Evolutionary conservation across 2,329 filamentous ascomycete species (phyloP).

Genomic region (Sphaerostilbella broomeana): DNA sequence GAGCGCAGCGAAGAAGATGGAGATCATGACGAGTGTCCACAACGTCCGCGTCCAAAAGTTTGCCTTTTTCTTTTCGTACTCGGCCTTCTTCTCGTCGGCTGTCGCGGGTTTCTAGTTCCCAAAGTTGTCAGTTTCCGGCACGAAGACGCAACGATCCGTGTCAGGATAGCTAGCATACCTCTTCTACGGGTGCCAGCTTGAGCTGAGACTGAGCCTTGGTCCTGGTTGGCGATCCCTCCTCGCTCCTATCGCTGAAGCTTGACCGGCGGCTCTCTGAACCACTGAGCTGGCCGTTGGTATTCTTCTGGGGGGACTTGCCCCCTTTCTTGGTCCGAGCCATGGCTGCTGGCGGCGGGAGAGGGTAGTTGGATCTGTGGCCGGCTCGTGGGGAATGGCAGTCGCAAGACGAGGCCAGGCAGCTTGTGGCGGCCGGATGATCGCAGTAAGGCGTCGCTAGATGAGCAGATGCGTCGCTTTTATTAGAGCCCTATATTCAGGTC

Average conservation of each 20-base stretch:
- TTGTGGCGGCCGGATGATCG: no score
- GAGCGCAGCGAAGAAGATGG: slow-evolving; percentile 80
- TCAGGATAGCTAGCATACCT: slow-evolving; percentile 31
- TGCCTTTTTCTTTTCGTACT: slow-evolving; percentile 98
- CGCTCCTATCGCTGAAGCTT: slow-evolving; percentile 66
- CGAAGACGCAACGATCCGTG: no score
- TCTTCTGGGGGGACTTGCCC: slow-evolving; percentile 49
- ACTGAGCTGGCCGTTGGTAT: slow-evolving; percentile 36
- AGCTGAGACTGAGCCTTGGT: slow-evolving; percentile 22
- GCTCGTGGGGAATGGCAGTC: not conserved
- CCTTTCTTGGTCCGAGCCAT: slow-evolving; percentile 41
- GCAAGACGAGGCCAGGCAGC: no score
- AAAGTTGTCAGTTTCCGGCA: not conserved
- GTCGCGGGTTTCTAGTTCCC: slow-evolving; percentile 35
- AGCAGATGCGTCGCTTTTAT: no score
- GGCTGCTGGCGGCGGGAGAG: no score
- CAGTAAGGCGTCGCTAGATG: no score
- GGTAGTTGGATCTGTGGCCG: slow-evolving; percentile 4
- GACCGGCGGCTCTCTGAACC: slow-evolving; percentile 52
- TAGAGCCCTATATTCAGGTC: no score
- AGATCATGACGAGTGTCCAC: slow-evolving; percentile 98
- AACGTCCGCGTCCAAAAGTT: slow-evolving; percentile 95
- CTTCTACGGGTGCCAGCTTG: slow-evolving; percentile 29
- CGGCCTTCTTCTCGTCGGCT: slow-evolving; percentile 41
- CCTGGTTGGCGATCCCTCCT: slow-evolving; percentile 36